Conservation (phyloP, 805 yeast genomes). For the Candida tibetensis region DNA sequence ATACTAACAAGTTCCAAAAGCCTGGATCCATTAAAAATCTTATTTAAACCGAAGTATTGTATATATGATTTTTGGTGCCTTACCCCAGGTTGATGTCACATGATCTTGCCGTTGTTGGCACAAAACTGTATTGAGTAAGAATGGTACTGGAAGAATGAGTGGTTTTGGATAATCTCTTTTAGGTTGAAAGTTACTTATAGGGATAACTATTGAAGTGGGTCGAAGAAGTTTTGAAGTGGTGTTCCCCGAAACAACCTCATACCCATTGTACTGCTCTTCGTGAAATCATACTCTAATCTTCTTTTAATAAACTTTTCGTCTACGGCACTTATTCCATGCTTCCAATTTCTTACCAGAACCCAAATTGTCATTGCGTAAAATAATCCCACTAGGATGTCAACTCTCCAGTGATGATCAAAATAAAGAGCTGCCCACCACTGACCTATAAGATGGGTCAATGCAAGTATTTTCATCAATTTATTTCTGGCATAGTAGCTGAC, state of each 20-base stretch:
- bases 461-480: slow-evolving; percentile 31
- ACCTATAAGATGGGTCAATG: slow-evolving; percentile 43
- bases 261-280: slow-evolving; percentile 53
- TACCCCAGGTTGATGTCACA: too few relatives aligned
- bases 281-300: slow-evolving; percentile 32
- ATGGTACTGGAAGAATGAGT: too few relatives aligned
- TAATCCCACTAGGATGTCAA: slow-evolving; percentile 57
- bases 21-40: too few relatives aligned
- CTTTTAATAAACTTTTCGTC: slow-evolving; percentile 38
- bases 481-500: slow-evolving; percentile 38
- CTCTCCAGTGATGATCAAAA: slow-evolving; percentile 68
- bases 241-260: slow-evolving; percentile 59
- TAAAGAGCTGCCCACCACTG: slow-evolving; percentile 80
- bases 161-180: too few relatives aligned
- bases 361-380: slow-evolving; percentile 48
- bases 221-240: slow-evolving; percentile 49
- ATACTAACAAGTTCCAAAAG: too few relatives aligned
- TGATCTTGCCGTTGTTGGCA: too few relatives aligned
- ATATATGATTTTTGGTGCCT: too few relatives aligned
- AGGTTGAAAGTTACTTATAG: too few relatives aligned
- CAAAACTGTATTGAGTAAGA: too few relatives aligned
- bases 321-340: slow-evolving; percentile 22
- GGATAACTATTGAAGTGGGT: slow-evolving; percentile 30
- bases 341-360: slow-evolving; percentile 34
- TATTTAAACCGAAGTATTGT: too few relatives aligned